These are phyloP conservation scores for Gynandropsis gynandra DNA, from an alignment of 345 rosid species.

Conservation along the genomic window DNA sequence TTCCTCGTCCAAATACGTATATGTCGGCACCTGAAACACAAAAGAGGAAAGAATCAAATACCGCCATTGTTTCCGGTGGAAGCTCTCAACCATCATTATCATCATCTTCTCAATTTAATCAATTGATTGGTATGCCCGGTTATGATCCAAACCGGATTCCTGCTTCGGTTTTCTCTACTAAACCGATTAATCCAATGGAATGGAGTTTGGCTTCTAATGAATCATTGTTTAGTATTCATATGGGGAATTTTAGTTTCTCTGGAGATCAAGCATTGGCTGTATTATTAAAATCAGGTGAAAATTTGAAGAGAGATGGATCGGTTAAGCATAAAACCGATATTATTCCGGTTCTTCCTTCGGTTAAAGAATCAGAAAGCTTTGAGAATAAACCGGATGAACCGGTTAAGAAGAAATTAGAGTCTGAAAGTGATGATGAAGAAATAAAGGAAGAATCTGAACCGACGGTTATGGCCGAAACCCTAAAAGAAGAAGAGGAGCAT, in stretches of 20 bases:
- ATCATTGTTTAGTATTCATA: slow-evolving; percentile 74
- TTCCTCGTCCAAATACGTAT: slow-evolving; percentile 24
- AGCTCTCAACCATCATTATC: slow-evolving; percentile 18
- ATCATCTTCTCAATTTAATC: slow-evolving; percentile 13
- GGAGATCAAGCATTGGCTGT: slow-evolving; percentile 37
- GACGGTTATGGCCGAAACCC: too few species aligned
- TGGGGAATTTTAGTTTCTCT: slow-evolving; percentile 49
- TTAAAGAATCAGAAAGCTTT: slow-evolving; percentile 24
- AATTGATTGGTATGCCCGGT: slow-evolving; percentile 22
- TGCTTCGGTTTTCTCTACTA: slow-evolving; percentile 41
- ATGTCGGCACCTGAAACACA: slow-evolving; percentile 27
- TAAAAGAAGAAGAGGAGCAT: not conserved
- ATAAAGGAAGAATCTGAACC: too few species aligned
- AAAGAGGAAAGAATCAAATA: slow-evolving; percentile 19
- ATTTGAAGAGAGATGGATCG: slow-evolving; percentile 42
- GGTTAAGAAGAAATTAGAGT: slow-evolving; percentile 5
- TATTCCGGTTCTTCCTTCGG: slow-evolving; percentile 26
- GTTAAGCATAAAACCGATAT: slow-evolving; percentile 16
- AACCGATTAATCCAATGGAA: slow-evolving; percentile 38
- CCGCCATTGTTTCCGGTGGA: slow-evolving; percentile 4
- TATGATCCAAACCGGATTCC: slow-evolving; percentile 74
- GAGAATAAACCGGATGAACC: slow-evolving; percentile 8
- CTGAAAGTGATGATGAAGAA: slow-evolving; percentile 2
- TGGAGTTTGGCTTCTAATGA: slow-evolving; percentile 94
- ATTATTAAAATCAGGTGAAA: slow-evolving; percentile 46